These are phyloP conservation scores for Candida fluviatilis DNA, from an alignment of 805 yeast species.

Conservation along the genomic window DNA sequence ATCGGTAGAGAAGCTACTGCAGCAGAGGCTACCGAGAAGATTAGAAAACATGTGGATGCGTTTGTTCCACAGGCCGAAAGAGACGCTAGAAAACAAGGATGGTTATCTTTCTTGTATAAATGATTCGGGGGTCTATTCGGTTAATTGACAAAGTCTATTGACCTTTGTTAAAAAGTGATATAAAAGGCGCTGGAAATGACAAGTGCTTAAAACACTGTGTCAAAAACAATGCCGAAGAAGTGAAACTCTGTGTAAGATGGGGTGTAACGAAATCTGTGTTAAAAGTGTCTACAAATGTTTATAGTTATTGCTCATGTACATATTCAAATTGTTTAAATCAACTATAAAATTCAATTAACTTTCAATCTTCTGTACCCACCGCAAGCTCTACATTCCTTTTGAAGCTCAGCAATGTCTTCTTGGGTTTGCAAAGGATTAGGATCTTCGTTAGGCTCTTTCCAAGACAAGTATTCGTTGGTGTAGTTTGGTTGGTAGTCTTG, in stretches of 20 bases:
- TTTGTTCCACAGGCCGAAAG: slow-evolving; percentile 71
- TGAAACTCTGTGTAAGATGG: too few species aligned
- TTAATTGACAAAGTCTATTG: too few species aligned
- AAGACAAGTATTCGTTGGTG: slow-evolving; percentile 45
- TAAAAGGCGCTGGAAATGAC: too few species aligned
- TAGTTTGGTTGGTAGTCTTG: slow-evolving; percentile 47
- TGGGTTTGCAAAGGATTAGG: slow-evolving; percentile 38
- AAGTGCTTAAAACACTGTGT: too few species aligned
- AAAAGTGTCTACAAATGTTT: not conserved
- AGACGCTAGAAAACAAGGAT: slow-evolving; percentile 56
- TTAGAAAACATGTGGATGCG: slow-evolving; percentile 68
- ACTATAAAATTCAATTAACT: slow-evolving; percentile 10
- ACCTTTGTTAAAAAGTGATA: too few species aligned
- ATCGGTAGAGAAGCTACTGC: slow-evolving; percentile 89
- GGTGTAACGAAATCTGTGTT: slow-evolving; percentile 1
- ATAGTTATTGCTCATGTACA: slow-evolving; percentile 1
- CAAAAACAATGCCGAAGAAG: too few species aligned
- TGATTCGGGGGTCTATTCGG: slow-evolving; percentile 17
- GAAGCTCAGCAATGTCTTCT: slow-evolving; percentile 42
- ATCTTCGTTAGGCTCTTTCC: slow-evolving; percentile 47
- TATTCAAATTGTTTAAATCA: not conserved
- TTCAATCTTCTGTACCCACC: slow-evolving; percentile 48
- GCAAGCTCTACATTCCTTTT: slow-evolving; percentile 41
- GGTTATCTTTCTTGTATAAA: slow-evolving; percentile 57
- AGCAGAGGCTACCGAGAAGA: slow-evolving; percentile 69